Percentiles rank a stretch among this genome's conserved stretches.
These are phyloP conservation scores for Diaporthe caulivora DNA, from an alignment of 2,329 filamentous ascomycete species.

Conservation along the genomic window DNA sequence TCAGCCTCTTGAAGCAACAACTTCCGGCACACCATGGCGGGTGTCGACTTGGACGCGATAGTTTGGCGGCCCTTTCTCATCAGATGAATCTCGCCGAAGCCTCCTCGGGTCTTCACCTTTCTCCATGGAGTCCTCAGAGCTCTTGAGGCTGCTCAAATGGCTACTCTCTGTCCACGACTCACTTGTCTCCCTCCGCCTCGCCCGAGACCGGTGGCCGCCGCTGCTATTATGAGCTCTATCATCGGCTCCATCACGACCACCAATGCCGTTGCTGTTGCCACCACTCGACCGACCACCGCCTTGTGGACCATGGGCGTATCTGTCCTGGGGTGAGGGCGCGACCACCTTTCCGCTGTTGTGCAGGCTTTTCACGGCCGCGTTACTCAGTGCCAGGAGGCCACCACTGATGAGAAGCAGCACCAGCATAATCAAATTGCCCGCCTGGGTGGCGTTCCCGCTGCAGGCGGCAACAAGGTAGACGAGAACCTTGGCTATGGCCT, in stretches of 20 bases:
- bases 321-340: conserved; percentile 46
- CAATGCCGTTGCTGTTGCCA: background rate
- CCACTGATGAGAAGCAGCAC: conserved; percentile 64
- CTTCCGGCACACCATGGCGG: conserved; percentile 24
- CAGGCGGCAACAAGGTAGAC: conserved; percentile 70
- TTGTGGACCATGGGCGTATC: background rate
- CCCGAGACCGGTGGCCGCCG: background rate
- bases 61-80: conserved; percentile 27
- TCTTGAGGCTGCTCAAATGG: conserved; percentile 33
- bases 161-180: conserved; percentile 38
- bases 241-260: background rate
- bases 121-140: conserved; percentile 42
- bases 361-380: conserved; percentile 60
- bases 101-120: conserved; percentile 38
- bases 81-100: conserved; percentile 5
- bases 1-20: conserved; percentile 19
- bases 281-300: conserved; percentile 17
- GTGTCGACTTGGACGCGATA: conserved; percentile 36
- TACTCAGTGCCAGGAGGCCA: conserved; percentile 66
- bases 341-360: conserved; percentile 64
- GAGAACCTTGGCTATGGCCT: conserved; percentile 66
- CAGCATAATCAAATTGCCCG: conserved; percentile 64
- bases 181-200: background rate
- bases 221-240: background rate
- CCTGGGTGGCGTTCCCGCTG: conserved; percentile 66